Evolutionary conservation across 2,329 filamentous ascomycete genomes (phyloP).

Genomic region (Penicillium sp.): DNA sequence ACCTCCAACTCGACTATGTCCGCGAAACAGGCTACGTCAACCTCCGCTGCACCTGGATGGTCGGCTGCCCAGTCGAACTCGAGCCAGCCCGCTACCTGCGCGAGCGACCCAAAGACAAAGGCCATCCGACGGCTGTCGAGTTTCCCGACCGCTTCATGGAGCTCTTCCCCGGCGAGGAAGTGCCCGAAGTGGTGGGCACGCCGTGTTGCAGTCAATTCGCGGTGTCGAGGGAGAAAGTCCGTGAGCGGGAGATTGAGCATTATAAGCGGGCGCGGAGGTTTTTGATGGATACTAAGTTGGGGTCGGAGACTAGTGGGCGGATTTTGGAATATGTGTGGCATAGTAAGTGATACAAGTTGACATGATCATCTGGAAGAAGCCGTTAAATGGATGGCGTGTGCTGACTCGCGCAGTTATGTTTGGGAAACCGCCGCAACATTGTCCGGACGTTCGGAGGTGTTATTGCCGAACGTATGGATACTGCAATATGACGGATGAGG

Average conservation of each 20-base stretch:
- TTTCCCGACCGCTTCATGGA: slow-evolving; percentile 43
- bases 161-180: slow-evolving; percentile 42
- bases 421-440: slow-evolving; percentile 26
- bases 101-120: slow-evolving; percentile 27
- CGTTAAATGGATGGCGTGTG: background rate
- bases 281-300: slow-evolving; percentile 49
- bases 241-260: slow-evolving; percentile 43
- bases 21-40: slow-evolving; percentile 38
- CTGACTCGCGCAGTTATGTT: slow-evolving; percentile 25
- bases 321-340: slow-evolving; percentile 61
- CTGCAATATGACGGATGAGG: slow-evolving; percentile 25
- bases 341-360: slow-evolving; percentile 39
- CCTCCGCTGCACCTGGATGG: slow-evolving; percentile 34
- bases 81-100: slow-evolving; percentile 34
- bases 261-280: slow-evolving; percentile 52
- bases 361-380: background rate
- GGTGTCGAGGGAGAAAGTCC: slow-evolving; percentile 48
- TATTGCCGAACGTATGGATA: slow-evolving; percentile 30
- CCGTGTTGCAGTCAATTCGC: slow-evolving; percentile 58
- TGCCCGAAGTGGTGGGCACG: slow-evolving; percentile 48
- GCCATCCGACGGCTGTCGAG: slow-evolving; percentile 30
- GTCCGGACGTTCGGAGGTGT: slow-evolving; percentile 21
- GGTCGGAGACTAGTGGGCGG: slow-evolving; percentile 50
- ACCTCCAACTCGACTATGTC: slow-evolving; percentile 35
- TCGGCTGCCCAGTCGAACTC: slow-evolving; percentile 42